Evolutionary conservation across 805 yeast genomes (phyloP), one percentile per base, ranked within the genome.

Genomic region (Tetrapisispora arboricola): DNA sequence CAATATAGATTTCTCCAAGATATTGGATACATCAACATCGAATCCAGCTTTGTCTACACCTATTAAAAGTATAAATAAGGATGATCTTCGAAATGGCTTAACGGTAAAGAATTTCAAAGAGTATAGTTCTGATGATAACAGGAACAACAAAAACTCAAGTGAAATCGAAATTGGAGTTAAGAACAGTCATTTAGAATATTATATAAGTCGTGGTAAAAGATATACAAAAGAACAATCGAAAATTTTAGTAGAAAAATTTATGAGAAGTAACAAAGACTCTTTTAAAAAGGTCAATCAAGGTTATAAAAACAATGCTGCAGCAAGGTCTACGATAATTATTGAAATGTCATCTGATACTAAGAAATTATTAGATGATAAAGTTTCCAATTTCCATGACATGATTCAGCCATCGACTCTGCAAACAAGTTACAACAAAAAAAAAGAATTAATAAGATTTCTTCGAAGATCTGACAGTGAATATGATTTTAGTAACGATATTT

Each of bases 361-460:
- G 19, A 49, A 57, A 0, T 34, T 39, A 6, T 54, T 75, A 18
- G 51, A 60, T 20, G 54, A 58, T 31, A 32, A 48, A 32, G 40
- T 42, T 13, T 19, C 51, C 49, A 48, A 57, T n/a, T 42, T 51
- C 1, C 52, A 38, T 30, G 43, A 24, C 20, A 35, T 22, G 43
- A 43, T 38, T 27, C 53, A 13, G 37, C 61, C 44, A 48, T 70
- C 36, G 31, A 53, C 25, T 44, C 58, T 36, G 47, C 58, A 39
- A 34, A 25, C 42, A 3, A 41, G 51, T 15, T 48, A 46, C 32
- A 47, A 53, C 19, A 55, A 57, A 10, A 35, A 32, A 13, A 41
- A 64, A 2, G 81, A 81, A 0, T 40, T 70, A 3, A 67, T 80
- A 2, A 57, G 60, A 36, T 80, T 83, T 73, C 63, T 68, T 37